Percentiles rank a stretch among this genome's conserved stretches.
These are phyloP conservation scores for Tremella yokohamensis DNA, from an alignment of 768 basidiomycete species.

Conservation along the genomic window DNA sequence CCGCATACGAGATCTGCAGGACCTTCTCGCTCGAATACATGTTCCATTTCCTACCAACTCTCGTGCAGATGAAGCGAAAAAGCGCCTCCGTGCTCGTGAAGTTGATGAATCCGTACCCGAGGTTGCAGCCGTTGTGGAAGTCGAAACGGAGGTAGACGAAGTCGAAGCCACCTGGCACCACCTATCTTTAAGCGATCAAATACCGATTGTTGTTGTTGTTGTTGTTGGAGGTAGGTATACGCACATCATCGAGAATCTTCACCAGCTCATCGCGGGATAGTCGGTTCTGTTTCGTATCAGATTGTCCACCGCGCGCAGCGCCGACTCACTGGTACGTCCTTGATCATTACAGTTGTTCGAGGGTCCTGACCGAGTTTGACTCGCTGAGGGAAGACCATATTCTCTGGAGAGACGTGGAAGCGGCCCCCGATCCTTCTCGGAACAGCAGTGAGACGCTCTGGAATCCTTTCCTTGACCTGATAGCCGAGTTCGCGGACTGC, in stretches of 20 bases:
- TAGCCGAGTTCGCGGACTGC: too few species aligned
- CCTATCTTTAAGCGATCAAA: slow-evolving; percentile 19
- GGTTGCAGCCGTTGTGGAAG: slow-evolving; percentile 49
- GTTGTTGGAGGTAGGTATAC: too few species aligned
- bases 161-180: slow-evolving; percentile 46
- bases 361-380: slow-evolving; percentile 35
- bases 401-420: slow-evolving; percentile 7
- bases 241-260: slow-evolving; percentile 43
- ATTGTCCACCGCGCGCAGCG: too few species aligned
- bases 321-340: slow-evolving; percentile 46
- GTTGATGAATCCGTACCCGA: slow-evolving; percentile 50
- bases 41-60: slow-evolving; percentile 47
- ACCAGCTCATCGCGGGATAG: slow-evolving; percentile 46
- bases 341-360: slow-evolving; percentile 50
- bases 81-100: slow-evolving; percentile 37
- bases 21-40: slow-evolving; percentile 50
- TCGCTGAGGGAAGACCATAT: slow-evolving; percentile 35
- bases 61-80: slow-evolving; percentile 37
- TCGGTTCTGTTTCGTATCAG: slow-evolving; percentile 38
- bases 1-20: slow-evolving; percentile 48
- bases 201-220: too few species aligned
- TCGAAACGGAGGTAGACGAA: slow-evolving; percentile 51
- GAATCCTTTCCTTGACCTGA: background rate
- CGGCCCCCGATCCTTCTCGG: slow-evolving; percentile 20
- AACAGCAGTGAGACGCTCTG: slow-evolving; percentile 17